Base-by-base conservation (phyloP, 2,329 filamentous ascomycete species). In the Diplodia intermedia region DNA sequence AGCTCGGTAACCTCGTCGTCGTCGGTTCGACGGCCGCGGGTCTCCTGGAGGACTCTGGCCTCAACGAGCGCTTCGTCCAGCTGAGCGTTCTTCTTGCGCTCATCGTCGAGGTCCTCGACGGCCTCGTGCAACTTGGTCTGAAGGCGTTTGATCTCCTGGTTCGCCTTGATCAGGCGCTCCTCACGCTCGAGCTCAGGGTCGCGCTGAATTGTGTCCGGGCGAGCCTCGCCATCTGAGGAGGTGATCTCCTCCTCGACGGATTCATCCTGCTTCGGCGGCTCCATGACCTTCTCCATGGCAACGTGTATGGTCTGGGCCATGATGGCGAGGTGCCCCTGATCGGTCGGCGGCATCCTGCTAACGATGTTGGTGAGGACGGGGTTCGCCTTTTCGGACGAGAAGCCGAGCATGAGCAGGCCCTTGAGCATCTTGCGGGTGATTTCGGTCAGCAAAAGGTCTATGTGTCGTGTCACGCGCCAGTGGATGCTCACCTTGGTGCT, bases 181-280 rank as follows among this genome's bases (percentile, higher is more conserved):
- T 85, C 83, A 62, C 82, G 80, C 73, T 85, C 82, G 43, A 85
- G 74, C 67, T 82, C 79, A 4, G 79, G 78, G 71, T 84, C 82
- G 36, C 81, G 67, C 23, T 50, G 43, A 18, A 68, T 56, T 43
- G 38, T 36, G 15, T 67, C 66, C 26, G 47, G 66, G 9, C 18
- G 18, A n/a, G 52, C 26, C 20, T 65, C 67, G 9, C 52, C 23
- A 12, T 70, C 71, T 8, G 67, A 55, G 9, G 52, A 55, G 9
- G 52, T 63, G 11, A 55, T 57, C 15, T 66, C 68, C 14, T 60
- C 57, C 18, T 68, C 68, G 20, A 57, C 50, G 11, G 40, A 40
- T n/a, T 56, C 52, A n/a, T 68, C 66, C 49, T 62, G 57, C 26
- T 57, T 61, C 2, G 57, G 65, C 20, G 40, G 29, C 40, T 61